Base-by-base conservation (phyloP, 1,139 yeast genomes). In the Yamadazyma conglobata region DNA sequence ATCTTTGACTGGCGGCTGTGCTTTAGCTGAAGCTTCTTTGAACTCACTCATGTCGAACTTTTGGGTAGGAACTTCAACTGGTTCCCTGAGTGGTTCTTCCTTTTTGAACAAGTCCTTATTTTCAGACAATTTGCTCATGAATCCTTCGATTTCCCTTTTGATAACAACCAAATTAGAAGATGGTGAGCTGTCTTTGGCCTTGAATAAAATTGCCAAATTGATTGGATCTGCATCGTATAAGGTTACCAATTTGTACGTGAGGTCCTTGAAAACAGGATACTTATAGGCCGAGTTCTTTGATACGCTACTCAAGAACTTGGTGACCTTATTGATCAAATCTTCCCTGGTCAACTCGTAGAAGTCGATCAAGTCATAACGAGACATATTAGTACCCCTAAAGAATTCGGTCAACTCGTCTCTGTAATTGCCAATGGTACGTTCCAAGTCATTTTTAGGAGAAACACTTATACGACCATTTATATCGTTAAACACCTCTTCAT, bases 401-500 rank as follows among this genome's bases (percentile, higher is more conserved):
- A 40, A 39, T 6, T 26, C 19, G 6, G 14, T 10, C 16, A 37
- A 23, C 10, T 27, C 19, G 2, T 10, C 16, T 9, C 24, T 19
- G 22, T 38, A 34, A 5, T 30, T 22, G 10, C 27, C 25, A 9
- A 37, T 16, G 15, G 35, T 30, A 5, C 13, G 10, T 15, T 27
- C 30, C 7, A 37, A 16, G 5, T 33, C 35, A 5, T 32, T 17
- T 14, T 30, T 31, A n/a, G 15, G 14, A 4, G 22, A 11, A 12
- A 27, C 28, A 19, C 27, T 28, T 7, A 22, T 17, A 16, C 30
- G 15, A 4, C 25, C 25, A 4, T 36, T 32, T 64, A 44, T 57
- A 50, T 28, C 52, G 12, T 43, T 34, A 36, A 63, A 63, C 1
- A 43, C 59, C 23, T 54, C 54, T 7, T 49, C 44, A 40, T 52